Percentiles rank a stretch among this genome's conserved stretches.
Conservation (phyloP, 192 early-diverging fungal genomes). For the Dissophora globulifera region DNA sequence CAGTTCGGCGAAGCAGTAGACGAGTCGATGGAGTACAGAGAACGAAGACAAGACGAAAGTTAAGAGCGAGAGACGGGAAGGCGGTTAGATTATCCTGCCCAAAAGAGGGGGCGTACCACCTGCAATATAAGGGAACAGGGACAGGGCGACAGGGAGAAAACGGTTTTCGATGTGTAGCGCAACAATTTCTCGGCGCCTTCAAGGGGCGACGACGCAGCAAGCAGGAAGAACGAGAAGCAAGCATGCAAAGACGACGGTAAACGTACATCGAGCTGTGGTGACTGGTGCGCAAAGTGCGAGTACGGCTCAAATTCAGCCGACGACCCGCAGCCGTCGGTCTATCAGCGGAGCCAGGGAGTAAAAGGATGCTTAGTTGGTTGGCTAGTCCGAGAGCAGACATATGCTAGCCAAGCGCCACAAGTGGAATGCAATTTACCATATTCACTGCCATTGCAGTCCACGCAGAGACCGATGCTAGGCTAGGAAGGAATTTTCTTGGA, state of each 20-base stretch:
- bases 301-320: slow-evolving; percentile 34
- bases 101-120: background rate
- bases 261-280: slow-evolving; percentile 44
- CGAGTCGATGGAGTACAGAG: no score
- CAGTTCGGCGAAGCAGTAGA: background rate
- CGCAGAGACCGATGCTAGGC: slow-evolving; percentile 16
- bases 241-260: background rate
- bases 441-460: slow-evolving; percentile 30
- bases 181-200: no score
- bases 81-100: background rate
- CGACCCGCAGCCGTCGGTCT: slow-evolving; percentile 40
- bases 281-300: slow-evolving; percentile 27
- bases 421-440: slow-evolving; percentile 19
- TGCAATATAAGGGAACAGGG: no score
- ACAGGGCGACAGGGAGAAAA: background rate
- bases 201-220: no score
- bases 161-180: background rate
- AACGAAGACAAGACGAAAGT: background rate
- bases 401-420: no score
- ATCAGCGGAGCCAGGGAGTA: background rate
- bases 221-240: background rate
- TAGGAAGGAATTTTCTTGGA: slow-evolving; percentile 20
- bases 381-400: no score
- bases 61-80: no score
- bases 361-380: background rate